These are phyloP conservation scores for Macadamia integrifolia DNA, from an alignment of 164 flowering plant species.

Conservation along the genomic window DNA sequence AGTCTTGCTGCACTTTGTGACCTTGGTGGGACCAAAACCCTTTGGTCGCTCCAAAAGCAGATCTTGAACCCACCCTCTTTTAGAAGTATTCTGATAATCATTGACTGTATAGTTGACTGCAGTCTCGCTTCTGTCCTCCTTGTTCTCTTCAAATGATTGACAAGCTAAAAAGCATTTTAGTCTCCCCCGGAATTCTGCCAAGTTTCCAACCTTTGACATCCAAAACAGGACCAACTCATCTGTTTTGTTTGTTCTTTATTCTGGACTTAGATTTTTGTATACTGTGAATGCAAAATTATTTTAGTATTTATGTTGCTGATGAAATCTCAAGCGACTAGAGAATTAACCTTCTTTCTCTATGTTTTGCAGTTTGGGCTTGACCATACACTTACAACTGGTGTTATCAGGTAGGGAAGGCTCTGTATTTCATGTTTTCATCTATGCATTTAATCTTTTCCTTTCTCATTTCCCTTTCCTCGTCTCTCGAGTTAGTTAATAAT, in stretches of 20 bases:
- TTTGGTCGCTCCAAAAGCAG: too few relatives aligned
- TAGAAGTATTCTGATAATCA: too few relatives aligned
- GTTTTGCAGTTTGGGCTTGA: slow-evolving; percentile 91
- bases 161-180: too few relatives aligned
- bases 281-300: neutral
- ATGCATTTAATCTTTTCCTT: neutral
- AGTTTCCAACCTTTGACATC: neutral
- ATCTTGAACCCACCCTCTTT: too few relatives aligned
- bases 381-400: slow-evolving; percentile 97
- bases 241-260: neutral
- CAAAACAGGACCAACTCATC: neutral
- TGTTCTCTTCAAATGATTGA: too few relatives aligned
- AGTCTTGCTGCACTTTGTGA: too few relatives aligned
- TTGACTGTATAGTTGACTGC: too few relatives aligned
- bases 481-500: neutral
- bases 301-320: neutral
- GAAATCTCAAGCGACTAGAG: neutral
- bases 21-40: too few relatives aligned
- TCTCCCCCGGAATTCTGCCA: too few relatives aligned
- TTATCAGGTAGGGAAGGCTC: slow-evolving; percentile 60
- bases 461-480: too few relatives aligned
- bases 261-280: neutral
- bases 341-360: neutral
- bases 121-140: too few relatives aligned
- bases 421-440: neutral